Percentiles rank a stretch among this genome's conserved stretches.
These are phyloP conservation scores for Ceraceosorus bombacis DNA, from an alignment of 1,284 basidiomycete genomes.

Conservation along the genomic window DNA sequence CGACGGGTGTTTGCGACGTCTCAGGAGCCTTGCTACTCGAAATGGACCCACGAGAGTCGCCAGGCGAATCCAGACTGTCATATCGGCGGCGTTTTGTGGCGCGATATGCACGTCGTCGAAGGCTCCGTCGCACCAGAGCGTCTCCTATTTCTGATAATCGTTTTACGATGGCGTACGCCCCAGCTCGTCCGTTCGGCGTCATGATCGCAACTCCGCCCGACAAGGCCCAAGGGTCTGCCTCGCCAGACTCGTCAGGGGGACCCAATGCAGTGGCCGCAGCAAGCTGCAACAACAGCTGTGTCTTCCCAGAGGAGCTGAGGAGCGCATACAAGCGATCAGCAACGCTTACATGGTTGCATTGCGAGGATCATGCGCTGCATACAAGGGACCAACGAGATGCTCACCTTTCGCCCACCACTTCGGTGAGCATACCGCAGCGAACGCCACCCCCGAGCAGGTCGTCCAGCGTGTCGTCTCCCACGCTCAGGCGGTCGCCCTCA, in stretches of 20 bases:
- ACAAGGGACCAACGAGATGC: background rate
- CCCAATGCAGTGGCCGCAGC: constrained; percentile 27
- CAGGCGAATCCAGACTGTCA: background rate
- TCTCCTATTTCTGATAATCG: background rate
- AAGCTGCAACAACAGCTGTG: constrained; percentile 29
- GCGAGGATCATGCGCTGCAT: background rate
- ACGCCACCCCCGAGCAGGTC: constrained; percentile 25
- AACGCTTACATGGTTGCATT: background rate
- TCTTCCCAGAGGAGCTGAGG: constrained; percentile 31
- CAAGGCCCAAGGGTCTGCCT: background rate
- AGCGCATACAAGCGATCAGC: background rate
- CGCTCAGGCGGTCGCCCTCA: no score
- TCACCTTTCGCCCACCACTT: constrained; percentile 35
- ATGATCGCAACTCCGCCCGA: no score
- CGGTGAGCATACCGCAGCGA: constrained; percentile 20
- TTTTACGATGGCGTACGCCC: background rate
- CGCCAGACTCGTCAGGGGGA: background rate
- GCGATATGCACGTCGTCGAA: background rate
- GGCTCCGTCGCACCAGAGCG: background rate
- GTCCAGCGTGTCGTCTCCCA: constrained; percentile 14
- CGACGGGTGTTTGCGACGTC: background rate
- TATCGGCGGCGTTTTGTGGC: background rate
- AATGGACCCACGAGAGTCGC: background rate
- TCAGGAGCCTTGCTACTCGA: background rate
- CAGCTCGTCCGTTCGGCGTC: no score